Evolutionary conservation across 2,329 filamentous ascomycete genomes (phyloP), one percentile per base, ranked within the genome.

Genomic region (Diplodia scrobiculata): DNA sequence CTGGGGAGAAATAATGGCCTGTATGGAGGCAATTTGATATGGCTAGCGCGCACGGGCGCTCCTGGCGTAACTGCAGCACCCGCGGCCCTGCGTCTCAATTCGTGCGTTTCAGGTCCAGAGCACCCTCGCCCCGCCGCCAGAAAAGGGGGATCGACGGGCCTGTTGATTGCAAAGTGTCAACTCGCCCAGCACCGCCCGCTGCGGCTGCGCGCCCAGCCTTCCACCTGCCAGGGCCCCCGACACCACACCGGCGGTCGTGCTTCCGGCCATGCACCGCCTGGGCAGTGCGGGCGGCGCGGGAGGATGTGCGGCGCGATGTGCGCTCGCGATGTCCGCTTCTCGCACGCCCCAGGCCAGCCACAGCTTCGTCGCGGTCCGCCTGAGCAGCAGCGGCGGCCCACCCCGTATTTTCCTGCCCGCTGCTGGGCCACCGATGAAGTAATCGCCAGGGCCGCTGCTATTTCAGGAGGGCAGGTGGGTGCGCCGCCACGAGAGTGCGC

Each of bases 141-240:
- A 66, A 66, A 66, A 66, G 65, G 65, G 65, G 65, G 65, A 66
- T 66, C 65, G 65, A 66, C 65, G 65, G 21, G 17, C 38, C n/a
- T 48, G 47, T 58, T 63, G 65, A 66, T 66, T 66, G 65, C 55
- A 62, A 51, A 51, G 53, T 58, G 63, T 58, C 51, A 65, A 62
- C 58, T 62, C 58, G 58, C 45, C 55, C 55, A 60, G 55, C 55
- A n/a, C 27, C 34, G 54, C 54, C 52, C 52, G 54, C 54, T 38
- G 53, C 53, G 27, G 29, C 55, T n/a, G 53, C 36, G 53, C 34
- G 54, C 54, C 54, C 38, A 59, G 54, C 54, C 21, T 59, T 45
- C n/a, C 55, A 27, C 41, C 54, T 47, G 54, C 55, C 55, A 60
- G 55, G 55, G 41, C 41, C 55, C 55, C 55, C 55, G 48, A 50